Evolutionary conservation across 208 protist species (phyloP).

Genomic region (Trypanosoma platydactyli): DNA sequence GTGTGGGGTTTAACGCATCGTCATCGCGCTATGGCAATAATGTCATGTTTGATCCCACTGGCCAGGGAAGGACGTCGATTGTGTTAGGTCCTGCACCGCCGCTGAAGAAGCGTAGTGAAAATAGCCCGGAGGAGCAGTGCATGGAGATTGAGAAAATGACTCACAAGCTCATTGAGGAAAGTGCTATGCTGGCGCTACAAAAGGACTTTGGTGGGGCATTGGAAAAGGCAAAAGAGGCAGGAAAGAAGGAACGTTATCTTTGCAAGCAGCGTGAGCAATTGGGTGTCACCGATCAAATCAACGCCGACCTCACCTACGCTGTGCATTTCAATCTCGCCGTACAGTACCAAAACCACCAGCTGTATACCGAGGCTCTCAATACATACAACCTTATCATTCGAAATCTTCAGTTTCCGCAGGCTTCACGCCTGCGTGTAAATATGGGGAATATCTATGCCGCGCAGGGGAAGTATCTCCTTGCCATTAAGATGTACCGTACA

Average conservation of each 20-base stretch:
- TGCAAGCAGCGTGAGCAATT: constrained; percentile 91
- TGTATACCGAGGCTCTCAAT: constrained; percentile 95
- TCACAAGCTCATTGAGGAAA: constrained; percentile 94
- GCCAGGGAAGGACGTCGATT: constrained; percentile 54
- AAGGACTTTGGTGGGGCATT: constrained; percentile 88
- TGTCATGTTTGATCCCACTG: constrained; percentile 81
- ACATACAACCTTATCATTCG: constrained; percentile 95
- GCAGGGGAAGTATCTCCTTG: constrained; percentile 94
- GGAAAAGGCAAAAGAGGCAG: constrained; percentile 95
- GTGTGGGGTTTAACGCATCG: constrained; percentile 80
- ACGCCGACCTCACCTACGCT: constrained; percentile 96
- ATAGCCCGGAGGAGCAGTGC: constrained; percentile 91
- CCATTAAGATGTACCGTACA: constrained; percentile 97
- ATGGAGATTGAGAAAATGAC: constrained; percentile 93
- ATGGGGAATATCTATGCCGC: constrained; percentile 98
- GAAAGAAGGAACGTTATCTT: constrained; percentile 91
- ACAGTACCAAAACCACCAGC: constrained; percentile 94
- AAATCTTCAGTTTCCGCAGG: constrained; percentile 94
- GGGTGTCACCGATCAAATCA: constrained; percentile 91
- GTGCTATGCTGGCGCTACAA: constrained; percentile 85
- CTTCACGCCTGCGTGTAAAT: constrained; percentile 94
- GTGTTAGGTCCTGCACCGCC: constrained; percentile 83
- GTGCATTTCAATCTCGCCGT: constrained; percentile 96
- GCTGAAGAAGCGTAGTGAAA: constrained; percentile 90
- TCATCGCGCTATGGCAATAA: constrained; percentile 25